Evolutionary conservation across 345 rosid genomes (phyloP).

Genomic region (Citropsis articulata): DNA sequence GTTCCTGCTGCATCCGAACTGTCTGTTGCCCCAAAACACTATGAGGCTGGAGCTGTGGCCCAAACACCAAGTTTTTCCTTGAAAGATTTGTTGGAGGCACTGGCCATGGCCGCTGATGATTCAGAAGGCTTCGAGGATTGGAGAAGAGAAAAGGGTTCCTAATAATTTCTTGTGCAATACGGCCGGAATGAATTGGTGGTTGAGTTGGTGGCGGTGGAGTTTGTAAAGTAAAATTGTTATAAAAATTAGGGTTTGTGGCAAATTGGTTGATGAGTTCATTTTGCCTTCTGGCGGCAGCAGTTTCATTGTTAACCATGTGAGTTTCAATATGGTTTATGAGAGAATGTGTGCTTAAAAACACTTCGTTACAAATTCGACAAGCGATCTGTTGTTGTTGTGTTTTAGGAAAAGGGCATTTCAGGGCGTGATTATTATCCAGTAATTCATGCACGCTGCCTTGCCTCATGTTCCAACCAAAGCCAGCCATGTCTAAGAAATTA

Average conservation of each 20-base stretch:
- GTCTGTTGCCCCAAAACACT: background rate
- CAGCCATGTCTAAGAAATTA: slow-evolving; percentile 9
- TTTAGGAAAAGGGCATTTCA: background rate
- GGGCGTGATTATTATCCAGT: background rate
- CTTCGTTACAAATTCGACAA: slow-evolving; percentile 31
- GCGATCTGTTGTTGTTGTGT: slow-evolving; percentile 18
- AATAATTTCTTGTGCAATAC: background rate
- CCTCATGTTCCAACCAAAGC: slow-evolving; percentile 25
- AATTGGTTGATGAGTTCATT: background rate
- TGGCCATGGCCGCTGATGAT: background rate
- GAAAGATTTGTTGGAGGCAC: background rate
- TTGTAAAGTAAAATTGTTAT: background rate
- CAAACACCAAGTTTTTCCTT: background rate
- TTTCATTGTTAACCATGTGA: slow-evolving; percentile 5
- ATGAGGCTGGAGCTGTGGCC: background rate
- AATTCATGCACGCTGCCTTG: background rate
- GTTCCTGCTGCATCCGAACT: background rate
- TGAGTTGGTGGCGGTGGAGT: background rate
- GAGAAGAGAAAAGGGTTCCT: background rate
- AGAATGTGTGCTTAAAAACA: slow-evolving; percentile 21
- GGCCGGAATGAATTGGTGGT: background rate
- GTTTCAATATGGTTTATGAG: slow-evolving; percentile 27
- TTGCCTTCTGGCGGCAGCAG: background rate
- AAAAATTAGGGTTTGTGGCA: background rate
- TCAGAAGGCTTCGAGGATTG: background rate